Percentiles rank a stretch among this genome's conserved stretches.
These are phyloP conservation scores for Calonectria hongkongensis DNA, from an alignment of 2,329 filamentous ascomycete species.

Conservation along the genomic window DNA sequence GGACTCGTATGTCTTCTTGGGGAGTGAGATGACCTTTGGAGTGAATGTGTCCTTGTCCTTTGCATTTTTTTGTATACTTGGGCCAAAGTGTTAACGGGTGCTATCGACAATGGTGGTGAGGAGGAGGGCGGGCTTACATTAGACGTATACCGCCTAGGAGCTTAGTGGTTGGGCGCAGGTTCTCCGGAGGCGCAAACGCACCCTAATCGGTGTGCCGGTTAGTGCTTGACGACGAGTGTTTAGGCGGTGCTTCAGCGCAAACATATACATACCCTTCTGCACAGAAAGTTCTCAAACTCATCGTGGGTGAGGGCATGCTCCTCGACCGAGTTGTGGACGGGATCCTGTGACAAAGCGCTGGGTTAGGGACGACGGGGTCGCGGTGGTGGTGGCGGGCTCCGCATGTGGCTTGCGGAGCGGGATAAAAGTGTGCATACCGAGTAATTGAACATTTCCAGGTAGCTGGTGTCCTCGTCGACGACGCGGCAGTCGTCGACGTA, in stretches of 20 bases:
- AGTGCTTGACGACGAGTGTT: background rate
- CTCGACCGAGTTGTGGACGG: conserved; percentile 69
- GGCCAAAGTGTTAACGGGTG: background rate
- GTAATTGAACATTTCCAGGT: conserved; percentile 76
- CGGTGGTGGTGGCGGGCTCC: background rate
- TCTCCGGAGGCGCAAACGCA: conserved; percentile 69
- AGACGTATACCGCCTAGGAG: conserved; percentile 72
- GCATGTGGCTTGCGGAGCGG: conserved; percentile 1
- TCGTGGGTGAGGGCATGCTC: conserved; percentile 71
- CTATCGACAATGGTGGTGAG: background rate
- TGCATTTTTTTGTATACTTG: conserved; percentile 74
- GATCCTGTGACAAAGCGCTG: conserved; percentile 62
- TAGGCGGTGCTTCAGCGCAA: background rate
- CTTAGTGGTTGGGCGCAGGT: conserved; percentile 64
- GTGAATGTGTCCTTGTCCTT: conserved; percentile 75
- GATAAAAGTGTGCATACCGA: conserved; percentile 64
- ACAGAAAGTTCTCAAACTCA: conserved; percentile 76
- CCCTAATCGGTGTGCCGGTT: conserved; percentile 62
- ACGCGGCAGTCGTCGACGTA: conserved; percentile 69
- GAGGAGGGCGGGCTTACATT: conserved; percentile 65
- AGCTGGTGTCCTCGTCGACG: conserved; percentile 72
- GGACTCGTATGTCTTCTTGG: conserved; percentile 68
- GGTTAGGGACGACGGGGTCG: background rate
- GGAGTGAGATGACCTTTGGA: conserved; percentile 72
- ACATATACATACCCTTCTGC: conserved; percentile 65